Conservation (phyloP, 192 early-diverging fungal species). For the Helicostylum pulchrum region DNA sequence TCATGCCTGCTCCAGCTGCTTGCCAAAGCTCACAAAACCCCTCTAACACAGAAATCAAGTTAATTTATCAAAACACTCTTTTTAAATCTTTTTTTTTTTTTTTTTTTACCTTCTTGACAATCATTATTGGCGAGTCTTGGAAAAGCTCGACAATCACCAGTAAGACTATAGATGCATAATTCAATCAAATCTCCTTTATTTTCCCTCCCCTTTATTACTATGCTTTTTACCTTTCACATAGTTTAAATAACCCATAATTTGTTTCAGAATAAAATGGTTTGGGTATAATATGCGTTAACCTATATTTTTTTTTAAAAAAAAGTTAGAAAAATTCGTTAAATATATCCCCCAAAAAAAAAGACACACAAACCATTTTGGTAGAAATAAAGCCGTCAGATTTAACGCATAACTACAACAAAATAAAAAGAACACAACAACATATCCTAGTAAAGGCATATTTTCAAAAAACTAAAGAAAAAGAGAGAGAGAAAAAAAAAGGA, state of each 20-base stretch:
- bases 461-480: neutral
- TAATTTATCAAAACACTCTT: neutral
- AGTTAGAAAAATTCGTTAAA: no score
- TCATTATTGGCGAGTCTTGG: slow-evolving; percentile 19
- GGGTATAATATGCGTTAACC: slow-evolving; percentile 22
- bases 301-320: neutral
- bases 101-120: slow-evolving; percentile 20
- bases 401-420: slow-evolving; percentile 24
- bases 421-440: slow-evolving; percentile 26
- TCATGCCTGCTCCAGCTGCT: slow-evolving; percentile 24
- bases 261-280: slow-evolving; percentile 29
- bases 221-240: slow-evolving; percentile 22
- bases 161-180: slow-evolving; percentile 8
- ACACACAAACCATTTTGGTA: slow-evolving; percentile 20
- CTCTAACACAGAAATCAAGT: slow-evolving; percentile 1
- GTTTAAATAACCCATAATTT: slow-evolving; percentile 22
- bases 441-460: slow-evolving; percentile 23
- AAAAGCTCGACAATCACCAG: slow-evolving; percentile 28
- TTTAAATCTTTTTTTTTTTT: neutral
- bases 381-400: slow-evolving; percentile 22
- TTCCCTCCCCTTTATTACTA: neutral
- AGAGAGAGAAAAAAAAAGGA: neutral
- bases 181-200: neutral
- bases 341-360: neutral
- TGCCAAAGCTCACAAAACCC: slow-evolving; percentile 28